Evolutionary conservation across 495 filamentous ascomycete species (phyloP).

Genomic region (Neurospora sp.): DNA sequence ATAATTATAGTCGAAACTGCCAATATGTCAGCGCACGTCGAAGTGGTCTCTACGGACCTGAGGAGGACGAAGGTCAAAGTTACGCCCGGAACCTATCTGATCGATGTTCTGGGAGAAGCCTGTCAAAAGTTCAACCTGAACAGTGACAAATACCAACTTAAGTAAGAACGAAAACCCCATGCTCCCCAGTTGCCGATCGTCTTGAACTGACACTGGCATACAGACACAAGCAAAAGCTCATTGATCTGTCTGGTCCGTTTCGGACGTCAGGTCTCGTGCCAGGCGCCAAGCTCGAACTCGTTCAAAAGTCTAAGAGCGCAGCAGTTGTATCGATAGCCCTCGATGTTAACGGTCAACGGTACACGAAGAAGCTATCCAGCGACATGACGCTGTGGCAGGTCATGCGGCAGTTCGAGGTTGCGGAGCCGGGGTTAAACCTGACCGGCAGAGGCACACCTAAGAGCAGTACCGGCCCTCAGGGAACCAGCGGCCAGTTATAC

Average conservation of each 20-base stretch:
- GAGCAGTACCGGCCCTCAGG: slow-evolving; percentile 37
- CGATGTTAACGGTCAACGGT: slow-evolving; percentile 63
- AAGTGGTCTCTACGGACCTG: slow-evolving; percentile 71
- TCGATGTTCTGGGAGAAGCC: slow-evolving; percentile 77
- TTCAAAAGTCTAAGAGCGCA: slow-evolving; percentile 71
- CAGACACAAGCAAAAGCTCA: slow-evolving; percentile 68
- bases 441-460: slow-evolving; percentile 66
- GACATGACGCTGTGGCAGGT: slow-evolving; percentile 80
- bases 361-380: slow-evolving; percentile 74
- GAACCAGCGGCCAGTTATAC: slow-evolving; percentile 62
- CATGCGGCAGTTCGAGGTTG: slow-evolving; percentile 76
- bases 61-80: slow-evolving; percentile 72
- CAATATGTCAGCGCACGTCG: slow-evolving; percentile 78
- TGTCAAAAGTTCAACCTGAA: slow-evolving; percentile 68
- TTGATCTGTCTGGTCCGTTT: slow-evolving; percentile 76
- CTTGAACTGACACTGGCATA: not conserved
- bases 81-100: slow-evolving; percentile 64
- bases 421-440: slow-evolving; percentile 56
- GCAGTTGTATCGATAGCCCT: slow-evolving; percentile 77
- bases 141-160: slow-evolving; percentile 67
- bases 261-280: slow-evolving; percentile 77
- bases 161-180: slow-evolving; percentile 40
- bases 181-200: not conserved
- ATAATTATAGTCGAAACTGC: not conserved
- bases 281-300: slow-evolving; percentile 86